Conservation (phyloP, 2,329 filamentous ascomycete genomes). For the Xylaria sp. region DNA sequence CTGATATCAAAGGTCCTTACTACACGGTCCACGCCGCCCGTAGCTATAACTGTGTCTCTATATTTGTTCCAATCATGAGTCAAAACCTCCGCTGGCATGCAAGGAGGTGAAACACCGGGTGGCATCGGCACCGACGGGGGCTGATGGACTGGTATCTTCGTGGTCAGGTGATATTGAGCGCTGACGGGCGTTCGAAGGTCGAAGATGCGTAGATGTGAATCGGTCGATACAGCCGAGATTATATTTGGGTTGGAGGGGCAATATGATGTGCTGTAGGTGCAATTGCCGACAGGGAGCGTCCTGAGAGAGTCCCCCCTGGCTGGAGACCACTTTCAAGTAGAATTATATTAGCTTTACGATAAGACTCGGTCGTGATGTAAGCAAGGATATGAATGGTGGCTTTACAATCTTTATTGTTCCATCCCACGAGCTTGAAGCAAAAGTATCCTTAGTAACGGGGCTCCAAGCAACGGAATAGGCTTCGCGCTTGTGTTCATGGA, state of each 20-base stretch:
- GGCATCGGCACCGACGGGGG: constrained; percentile 55
- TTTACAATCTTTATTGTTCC: constrained; percentile 86
- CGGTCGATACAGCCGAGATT: constrained; percentile 85
- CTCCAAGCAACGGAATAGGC: constrained; percentile 95
- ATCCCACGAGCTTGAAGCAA: constrained; percentile 93
- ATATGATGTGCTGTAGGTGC: constrained; percentile 92
- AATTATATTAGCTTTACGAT: constrained; percentile 9
- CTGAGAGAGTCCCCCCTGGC: constrained; percentile 74
- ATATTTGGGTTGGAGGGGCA: constrained; percentile 86
- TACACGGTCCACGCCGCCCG: constrained; percentile 84
- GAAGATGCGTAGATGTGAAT: constrained; percentile 88
- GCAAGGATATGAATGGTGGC: neutral
- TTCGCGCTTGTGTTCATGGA: constrained; percentile 91
- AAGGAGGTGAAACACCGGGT: constrained; percentile 42
- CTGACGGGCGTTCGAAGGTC: constrained; percentile 87
- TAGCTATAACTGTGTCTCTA: constrained; percentile 80
- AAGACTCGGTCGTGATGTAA: neutral
- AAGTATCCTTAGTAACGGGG: constrained; percentile 85
- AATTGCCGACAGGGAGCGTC: constrained; percentile 89
- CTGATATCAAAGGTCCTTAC: constrained; percentile 92
- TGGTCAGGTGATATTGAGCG: constrained; percentile 84
- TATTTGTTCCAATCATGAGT: constrained; percentile 99
- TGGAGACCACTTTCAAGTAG: constrained; percentile 76
- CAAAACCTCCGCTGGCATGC: constrained; percentile 78
- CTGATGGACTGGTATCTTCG: constrained; percentile 83